Evolutionary conservation across 768 basidiomycete species (phyloP), one percentile per base, ranked within the genome.

Genomic region (Suillus luteus): DNA sequence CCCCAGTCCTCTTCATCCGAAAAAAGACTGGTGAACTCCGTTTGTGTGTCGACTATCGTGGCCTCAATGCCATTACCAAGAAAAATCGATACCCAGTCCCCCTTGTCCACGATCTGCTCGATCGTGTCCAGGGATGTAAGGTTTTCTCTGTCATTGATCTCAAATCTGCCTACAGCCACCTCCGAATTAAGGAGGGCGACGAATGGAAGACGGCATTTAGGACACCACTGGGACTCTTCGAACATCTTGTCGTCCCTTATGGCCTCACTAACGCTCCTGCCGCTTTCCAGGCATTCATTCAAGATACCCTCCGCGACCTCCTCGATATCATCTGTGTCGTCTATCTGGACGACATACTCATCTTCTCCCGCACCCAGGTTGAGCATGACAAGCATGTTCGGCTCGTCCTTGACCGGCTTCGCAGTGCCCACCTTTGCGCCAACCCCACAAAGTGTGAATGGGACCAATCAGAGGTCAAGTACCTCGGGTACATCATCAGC

Each of bases 141-240:
- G 24, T 72, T 2, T 78, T 76, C 48, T 70, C 72, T 2, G 66
- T 74, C 19, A 71, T 82, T 51, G 79, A 83, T 62, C 74, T 83
- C 37, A 73, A 74, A 31, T 68, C 70, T 51, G 77, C 77, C 1
- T 83, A 75, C 66, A 73, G 76, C 65, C 75, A 74, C 9, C 64
- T 82, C 27, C 65, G 76, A 1, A 78, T 83, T 51, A 64, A 68
- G 3, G 71, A 75, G n/a, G 80, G 80, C 0, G 74, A 82, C 61
- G 73, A 81, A 67, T 78, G 75, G 77, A 83, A 64, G 27, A 81
- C 80, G 3, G 78, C 77, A 0, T 82, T 84, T 67, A 59, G 69
- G 6, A 80, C 77, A 12, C 70, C 70, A 35, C 72, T 73, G 15
- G 78, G 82, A 8, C 67, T 73, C 19, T 82, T 76, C 62, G 73